Percentiles rank a stretch among this genome's conserved stretches.
phyloP scores from a whole-genome alignment of 208 protist species.

The Wallacemonas sp. region DNA sequence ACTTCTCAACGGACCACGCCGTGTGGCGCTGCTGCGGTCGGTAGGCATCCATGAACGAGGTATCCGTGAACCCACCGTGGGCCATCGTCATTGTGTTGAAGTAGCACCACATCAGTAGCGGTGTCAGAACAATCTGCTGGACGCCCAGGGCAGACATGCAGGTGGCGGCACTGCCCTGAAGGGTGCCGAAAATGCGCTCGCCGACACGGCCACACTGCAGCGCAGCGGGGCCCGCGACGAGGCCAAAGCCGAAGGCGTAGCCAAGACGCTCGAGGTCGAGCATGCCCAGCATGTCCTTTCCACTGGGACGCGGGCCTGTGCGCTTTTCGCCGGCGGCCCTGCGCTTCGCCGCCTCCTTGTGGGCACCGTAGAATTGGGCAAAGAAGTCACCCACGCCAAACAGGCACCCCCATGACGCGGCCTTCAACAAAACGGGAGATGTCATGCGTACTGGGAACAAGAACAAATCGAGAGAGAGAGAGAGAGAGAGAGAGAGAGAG shows the following conservation, averaged over 20 bases:
- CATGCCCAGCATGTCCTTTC: slow-evolving; percentile 52
- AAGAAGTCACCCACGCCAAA: slow-evolving; percentile 70
- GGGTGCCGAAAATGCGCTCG: slow-evolving; percentile 38
- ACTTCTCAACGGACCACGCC: slow-evolving; percentile 45
- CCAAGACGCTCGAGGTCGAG: slow-evolving; percentile 58
- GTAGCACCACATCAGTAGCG: slow-evolving; percentile 61
- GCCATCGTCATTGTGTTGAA: slow-evolving; percentile 67
- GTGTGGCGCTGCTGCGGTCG: slow-evolving; percentile 43
- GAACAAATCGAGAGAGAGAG: slow-evolving; percentile 18
- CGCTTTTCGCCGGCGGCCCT: slow-evolving; percentile 43
- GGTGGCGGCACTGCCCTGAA: slow-evolving; percentile 33
- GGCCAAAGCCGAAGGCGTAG: slow-evolving; percentile 52
- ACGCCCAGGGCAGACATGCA: slow-evolving; percentile 49
- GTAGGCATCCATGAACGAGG: slow-evolving; percentile 54
- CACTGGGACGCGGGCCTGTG: slow-evolving; percentile 30
- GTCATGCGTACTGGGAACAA: not conserved
- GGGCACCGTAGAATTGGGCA: slow-evolving; percentile 71
- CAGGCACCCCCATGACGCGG: slow-evolving; percentile 27
- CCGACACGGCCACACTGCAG: slow-evolving; percentile 30
- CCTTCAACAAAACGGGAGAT: slow-evolving; percentile 20
- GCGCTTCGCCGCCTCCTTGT: slow-evolving; percentile 47
- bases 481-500: slow-evolving; percentile 11
- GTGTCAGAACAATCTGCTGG: slow-evolving; percentile 75
- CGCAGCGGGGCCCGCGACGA: slow-evolving; percentile 25
- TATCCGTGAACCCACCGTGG: slow-evolving; percentile 57